Evolutionary conservation across 768 basidiomycete species (phyloP), one percentile per base, ranked within the genome.

Genomic region (Omphalotus guepiniiformis): DNA sequence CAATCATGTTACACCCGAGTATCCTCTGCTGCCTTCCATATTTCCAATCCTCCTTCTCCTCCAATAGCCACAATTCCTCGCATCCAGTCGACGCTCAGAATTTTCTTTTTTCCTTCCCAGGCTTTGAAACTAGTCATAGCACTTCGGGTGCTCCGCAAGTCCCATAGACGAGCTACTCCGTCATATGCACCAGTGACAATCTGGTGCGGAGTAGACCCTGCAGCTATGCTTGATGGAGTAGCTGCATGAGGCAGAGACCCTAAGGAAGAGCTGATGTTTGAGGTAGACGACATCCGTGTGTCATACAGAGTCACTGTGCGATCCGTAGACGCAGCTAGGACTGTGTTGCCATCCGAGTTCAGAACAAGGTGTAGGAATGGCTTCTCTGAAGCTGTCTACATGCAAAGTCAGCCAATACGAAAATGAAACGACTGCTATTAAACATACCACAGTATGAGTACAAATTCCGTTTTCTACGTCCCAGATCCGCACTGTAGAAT

Each of bases 401-500:
- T 7, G 18, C 9, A 27, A 19, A 9, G 28, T 44, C 41, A 40
- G 38, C 41, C 42, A 23, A 16, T 7, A 47, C 28, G 32, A 18
- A 44, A 16, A 18, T 46, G 2, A 47, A 9, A 49, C 27, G 39
- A 54, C 45, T 9, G 8, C 36, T 41, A 11, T 23, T 18, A 39
- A 30, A 70, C 83, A 50, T 53, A 90, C 88, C 37, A 88, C 80
- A 1, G 87, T 89, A 36, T 76, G 62, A 0, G 74, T 70, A 50
- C 86, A 92, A 4, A 90, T 65, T 2, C 87, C 91, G 30, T 71
- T 75, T 55, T 90, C 86, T 3, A 85, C 71, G 58, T 96, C 92
- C 95, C 95, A 99, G 2, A 75, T 69, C 19, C 92, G 74, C 4
- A 97, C 81, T 0, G 91, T 91, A 23, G 93, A 95, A 65, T 96